These are phyloP conservation scores for Colletotrichum filicis DNA, from an alignment of 2,329 filamentous ascomycete genomes.

Conservation along the genomic window DNA sequence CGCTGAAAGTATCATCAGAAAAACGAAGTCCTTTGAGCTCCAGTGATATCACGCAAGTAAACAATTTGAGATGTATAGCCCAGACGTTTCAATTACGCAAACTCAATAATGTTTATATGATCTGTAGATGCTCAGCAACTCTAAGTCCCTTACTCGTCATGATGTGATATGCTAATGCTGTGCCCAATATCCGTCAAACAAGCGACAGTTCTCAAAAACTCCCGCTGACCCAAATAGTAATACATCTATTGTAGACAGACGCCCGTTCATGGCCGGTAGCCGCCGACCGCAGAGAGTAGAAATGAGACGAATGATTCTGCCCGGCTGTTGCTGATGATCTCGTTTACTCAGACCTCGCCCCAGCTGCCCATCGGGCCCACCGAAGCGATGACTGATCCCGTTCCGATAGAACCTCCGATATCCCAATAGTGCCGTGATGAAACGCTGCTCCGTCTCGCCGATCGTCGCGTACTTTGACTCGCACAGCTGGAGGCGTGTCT, in stretches of 20 bases:
- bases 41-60: not conserved
- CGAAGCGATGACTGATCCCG: conserved; percentile 75
- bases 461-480: conserved; percentile 86
- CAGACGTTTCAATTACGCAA: not conserved
- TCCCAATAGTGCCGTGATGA: conserved; percentile 94
- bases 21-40: not conserved
- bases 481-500: conserved; percentile 77
- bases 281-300: not conserved
- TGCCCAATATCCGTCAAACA: not conserved
- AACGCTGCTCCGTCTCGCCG: conserved; percentile 72
- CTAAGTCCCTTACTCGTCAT: conserved; percentile 14
- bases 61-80: not conserved
- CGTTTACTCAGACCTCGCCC: conserved; percentile 73
- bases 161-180: conserved; percentile 22
- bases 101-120: conserved; percentile 1
- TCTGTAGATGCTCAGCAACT: conserved; percentile 11
- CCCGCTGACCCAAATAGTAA: conserved; percentile 19
- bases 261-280: not conserved
- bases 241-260: conserved; percentile 16
- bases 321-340: not conserved
- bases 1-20: no score
- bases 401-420: conserved; percentile 82
- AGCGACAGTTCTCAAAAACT: not conserved
- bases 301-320: not conserved
- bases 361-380: conserved; percentile 79